phyloP scores from a whole-genome alignment of 1,284 basidiomycete species.

The Clitocybe nebularis region DNA sequence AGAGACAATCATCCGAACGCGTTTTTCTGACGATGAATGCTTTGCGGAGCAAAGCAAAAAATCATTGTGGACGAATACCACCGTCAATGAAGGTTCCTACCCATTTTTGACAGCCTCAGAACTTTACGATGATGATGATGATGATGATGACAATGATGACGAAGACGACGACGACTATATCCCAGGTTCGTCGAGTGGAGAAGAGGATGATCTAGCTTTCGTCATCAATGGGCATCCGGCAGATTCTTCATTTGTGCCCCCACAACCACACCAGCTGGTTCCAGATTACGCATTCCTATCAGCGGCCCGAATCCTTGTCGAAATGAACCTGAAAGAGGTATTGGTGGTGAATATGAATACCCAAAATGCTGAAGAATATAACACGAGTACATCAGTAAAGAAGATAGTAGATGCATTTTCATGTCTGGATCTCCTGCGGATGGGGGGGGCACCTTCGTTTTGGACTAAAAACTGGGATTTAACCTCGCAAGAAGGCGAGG shows the following conservation, averaged over 20 bases:
- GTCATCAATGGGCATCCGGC: conserved; percentile 14
- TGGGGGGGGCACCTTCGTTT: conserved; percentile 43
- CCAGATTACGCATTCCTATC: conserved; percentile 38
- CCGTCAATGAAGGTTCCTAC: background rate
- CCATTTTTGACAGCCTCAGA: conserved; percentile 10
- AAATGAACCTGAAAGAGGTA: conserved; percentile 32
- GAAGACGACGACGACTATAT: conserved; percentile 17
- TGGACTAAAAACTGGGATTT: conserved; percentile 25
- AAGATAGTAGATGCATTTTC: conserved; percentile 30
- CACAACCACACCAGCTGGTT: conserved; percentile 28
- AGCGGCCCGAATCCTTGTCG: conserved; percentile 34
- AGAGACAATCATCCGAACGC: conserved; percentile 1
- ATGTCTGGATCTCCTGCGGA: conserved; percentile 39
- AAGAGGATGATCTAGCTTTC: conserved; percentile 15
- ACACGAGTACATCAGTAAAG: background rate
- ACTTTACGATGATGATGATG: too few species aligned
- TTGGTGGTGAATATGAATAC: conserved; percentile 5
- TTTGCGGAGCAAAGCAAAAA: conserved; percentile 4
- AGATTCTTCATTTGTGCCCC: conserved; percentile 19
- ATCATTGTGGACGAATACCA: conserved; percentile 1
- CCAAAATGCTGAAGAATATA: background rate
- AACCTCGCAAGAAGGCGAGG: conserved; percentile 13
- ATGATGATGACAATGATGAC: conserved; percentile 17
- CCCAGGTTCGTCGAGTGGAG: conserved; percentile 3
- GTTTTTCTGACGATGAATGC: conserved; percentile 11